A percentile compares a stretch with the other conserved stretches of the same genome.
Evolutionary conservation across 2,329 filamentous ascomycete genomes (phyloP).

Genomic region (Aureobasidium pullulans): DNA sequence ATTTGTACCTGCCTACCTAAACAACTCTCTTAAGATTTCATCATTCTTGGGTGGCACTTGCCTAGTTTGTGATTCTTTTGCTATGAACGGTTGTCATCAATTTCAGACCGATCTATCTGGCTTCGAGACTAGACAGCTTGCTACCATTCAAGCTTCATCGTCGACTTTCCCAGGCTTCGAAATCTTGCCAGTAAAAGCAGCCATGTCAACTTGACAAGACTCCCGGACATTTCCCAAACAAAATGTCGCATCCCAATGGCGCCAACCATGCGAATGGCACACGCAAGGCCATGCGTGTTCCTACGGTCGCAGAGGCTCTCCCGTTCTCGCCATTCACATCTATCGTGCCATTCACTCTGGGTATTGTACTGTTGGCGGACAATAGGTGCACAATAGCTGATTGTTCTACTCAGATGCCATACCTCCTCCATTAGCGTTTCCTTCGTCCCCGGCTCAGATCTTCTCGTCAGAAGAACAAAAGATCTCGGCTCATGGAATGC

Average conservation of each 20-base stretch:
- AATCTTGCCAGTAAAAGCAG: background rate
- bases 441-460: slow-evolving; percentile 31
- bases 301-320: slow-evolving; percentile 63
- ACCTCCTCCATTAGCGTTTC: slow-evolving; percentile 36
- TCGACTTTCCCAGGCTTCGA: background rate
- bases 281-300: slow-evolving; percentile 25
- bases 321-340: slow-evolving; percentile 79
- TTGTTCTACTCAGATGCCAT: slow-evolving; percentile 35
- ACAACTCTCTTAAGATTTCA: slow-evolving; percentile 2
- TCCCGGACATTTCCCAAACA: background rate
- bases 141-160: background rate
- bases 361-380: slow-evolving; percentile 38
- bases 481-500: slow-evolving; percentile 41
- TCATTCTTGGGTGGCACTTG: background rate
- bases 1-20: slow-evolving; percentile 12
- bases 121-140: background rate
- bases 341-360: slow-evolving; percentile 68
- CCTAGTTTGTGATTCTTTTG: background rate
- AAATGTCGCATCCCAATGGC: slow-evolving; percentile 9
- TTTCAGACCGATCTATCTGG: background rate
- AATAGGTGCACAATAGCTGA: background rate
- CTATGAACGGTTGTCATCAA: background rate
- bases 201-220: background rate
- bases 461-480: slow-evolving; percentile 38
- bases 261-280: background rate